These are phyloP conservation scores for Coleophoma cylindrospora DNA, from an alignment of 2,329 filamentous ascomycete species.

Conservation along the genomic window DNA sequence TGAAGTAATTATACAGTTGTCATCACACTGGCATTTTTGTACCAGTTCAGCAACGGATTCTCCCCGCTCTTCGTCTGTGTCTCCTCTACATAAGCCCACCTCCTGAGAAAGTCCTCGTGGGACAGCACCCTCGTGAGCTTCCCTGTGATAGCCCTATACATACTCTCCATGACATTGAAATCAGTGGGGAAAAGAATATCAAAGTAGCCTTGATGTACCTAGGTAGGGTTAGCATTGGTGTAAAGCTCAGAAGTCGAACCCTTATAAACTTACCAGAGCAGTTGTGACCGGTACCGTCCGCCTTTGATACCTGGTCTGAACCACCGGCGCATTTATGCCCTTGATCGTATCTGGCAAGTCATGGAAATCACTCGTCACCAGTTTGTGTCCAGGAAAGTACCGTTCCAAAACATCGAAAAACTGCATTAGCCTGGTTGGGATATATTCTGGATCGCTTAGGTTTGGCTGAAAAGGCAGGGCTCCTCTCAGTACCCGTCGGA, in stretches of 20 bases:
- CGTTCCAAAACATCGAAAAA: slow-evolving; percentile 89
- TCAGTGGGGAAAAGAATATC: slow-evolving; percentile 98
- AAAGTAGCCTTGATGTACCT: slow-evolving; percentile 98
- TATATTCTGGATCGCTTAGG: slow-evolving; percentile 81
- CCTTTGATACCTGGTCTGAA: slow-evolving; percentile 88
- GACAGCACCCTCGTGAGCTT: slow-evolving; percentile 80
- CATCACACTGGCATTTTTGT: slow-evolving; percentile 91
- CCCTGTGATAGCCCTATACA: slow-evolving; percentile 90
- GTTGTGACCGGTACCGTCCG: slow-evolving; percentile 86
- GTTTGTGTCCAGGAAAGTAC: slow-evolving; percentile 84
- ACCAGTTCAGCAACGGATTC: slow-evolving; percentile 89
- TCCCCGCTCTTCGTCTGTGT: slow-evolving; percentile 87
- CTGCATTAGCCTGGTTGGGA: slow-evolving; percentile 90
- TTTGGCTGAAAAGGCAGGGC: slow-evolving; percentile 68
- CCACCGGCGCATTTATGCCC: slow-evolving; percentile 88
- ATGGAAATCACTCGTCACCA: slow-evolving; percentile 89
- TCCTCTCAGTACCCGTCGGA: slow-evolving; percentile 55
- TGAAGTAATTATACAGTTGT: slow-evolving; percentile 61
- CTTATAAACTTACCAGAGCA: slow-evolving; percentile 63
- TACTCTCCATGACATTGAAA: slow-evolving; percentile 82
- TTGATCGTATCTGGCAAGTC: slow-evolving; percentile 74
- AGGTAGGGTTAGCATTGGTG: not conserved
- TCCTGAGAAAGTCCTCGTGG: slow-evolving; percentile 85
- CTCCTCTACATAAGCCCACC: slow-evolving; percentile 87
- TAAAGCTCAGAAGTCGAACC: not conserved